Conservation (phyloP, 495 filamentous ascomycete species). For the Diplogelasinospora grovesii region DNA sequence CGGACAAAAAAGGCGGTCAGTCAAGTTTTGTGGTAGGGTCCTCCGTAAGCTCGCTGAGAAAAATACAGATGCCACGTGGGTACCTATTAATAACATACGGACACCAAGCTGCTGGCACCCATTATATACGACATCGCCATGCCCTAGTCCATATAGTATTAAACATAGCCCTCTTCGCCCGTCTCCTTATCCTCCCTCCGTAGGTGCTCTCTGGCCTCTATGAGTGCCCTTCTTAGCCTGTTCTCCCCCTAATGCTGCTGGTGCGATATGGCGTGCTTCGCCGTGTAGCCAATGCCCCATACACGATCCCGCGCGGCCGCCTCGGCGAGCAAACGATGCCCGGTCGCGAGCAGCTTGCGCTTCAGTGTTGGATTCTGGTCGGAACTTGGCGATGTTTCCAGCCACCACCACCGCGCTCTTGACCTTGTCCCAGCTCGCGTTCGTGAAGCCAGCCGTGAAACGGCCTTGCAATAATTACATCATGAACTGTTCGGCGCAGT, state of each 20-base stretch:
- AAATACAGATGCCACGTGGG: too few species aligned
- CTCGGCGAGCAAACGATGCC: slow-evolving; percentile 22
- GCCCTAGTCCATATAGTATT: too few species aligned
- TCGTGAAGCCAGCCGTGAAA: slow-evolving; percentile 18
- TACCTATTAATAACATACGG: too few species aligned
- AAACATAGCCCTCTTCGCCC: too few species aligned
- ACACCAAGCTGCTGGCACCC: too few species aligned
- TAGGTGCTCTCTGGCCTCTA: slow-evolving; percentile 23
- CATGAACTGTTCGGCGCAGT: slow-evolving; percentile 32
- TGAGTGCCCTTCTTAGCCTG: slow-evolving; percentile 24
- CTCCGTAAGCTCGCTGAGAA: too few species aligned
- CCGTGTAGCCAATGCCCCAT: slow-evolving; percentile 32
- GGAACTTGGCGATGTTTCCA: slow-evolving; percentile 27
- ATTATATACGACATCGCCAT: too few species aligned
- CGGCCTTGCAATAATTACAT: slow-evolving; percentile 35
- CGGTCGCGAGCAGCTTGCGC: slow-evolving; percentile 21
- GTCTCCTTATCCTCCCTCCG: too few species aligned
- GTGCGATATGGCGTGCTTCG: slow-evolving; percentile 19
- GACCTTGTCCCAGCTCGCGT: slow-evolving; percentile 20
- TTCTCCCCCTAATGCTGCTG: slow-evolving; percentile 25
- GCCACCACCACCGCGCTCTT: slow-evolving; percentile 25
- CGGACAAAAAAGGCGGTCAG: too few species aligned
- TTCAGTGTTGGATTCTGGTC: slow-evolving; percentile 24
- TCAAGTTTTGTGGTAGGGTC: too few species aligned
- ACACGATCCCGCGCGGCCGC: slow-evolving; percentile 24